These are phyloP conservation scores for Tetracladium setigerum DNA, from an alignment of 495 filamentous ascomycete genomes.

Conservation along the genomic window DNA sequence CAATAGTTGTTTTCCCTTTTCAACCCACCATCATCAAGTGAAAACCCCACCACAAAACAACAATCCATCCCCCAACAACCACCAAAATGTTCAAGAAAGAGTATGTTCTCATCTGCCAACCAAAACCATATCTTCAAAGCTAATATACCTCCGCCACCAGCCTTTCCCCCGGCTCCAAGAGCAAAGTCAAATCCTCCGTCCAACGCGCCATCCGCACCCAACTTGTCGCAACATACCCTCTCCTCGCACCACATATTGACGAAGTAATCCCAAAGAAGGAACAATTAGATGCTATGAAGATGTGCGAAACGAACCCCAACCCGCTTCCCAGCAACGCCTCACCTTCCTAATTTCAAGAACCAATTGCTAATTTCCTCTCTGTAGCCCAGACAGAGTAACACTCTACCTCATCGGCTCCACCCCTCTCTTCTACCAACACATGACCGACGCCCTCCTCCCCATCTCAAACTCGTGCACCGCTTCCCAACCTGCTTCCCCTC, in stretches of 20 bases:
- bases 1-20: background rate
- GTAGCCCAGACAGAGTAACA: conserved; percentile 71
- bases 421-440: conserved; percentile 87
- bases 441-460: conserved; percentile 73
- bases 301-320: conserved; percentile 33
- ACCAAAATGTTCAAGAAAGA: conserved; percentile 86
- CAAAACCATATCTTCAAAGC: conserved; percentile 11
- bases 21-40: background rate
- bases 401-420: conserved; percentile 73
- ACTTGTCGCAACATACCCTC: conserved; percentile 75
- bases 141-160: conserved; percentile 32
- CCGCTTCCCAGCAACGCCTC: background rate
- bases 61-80: background rate
- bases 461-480: conserved; percentile 68
- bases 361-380: background rate
- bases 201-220: conserved; percentile 79
- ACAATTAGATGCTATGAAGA: conserved; percentile 85
- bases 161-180: conserved; percentile 70
- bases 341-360: background rate
- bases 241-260: conserved; percentile 83
- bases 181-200: conserved; percentile 95
- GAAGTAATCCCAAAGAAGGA: conserved; percentile 93
- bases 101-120: conserved; percentile 36
- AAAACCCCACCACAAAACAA: background rate
- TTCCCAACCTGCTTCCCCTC: conserved; percentile 59